These are phyloP conservation scores for Rhizoclosmatium globosum DNA, from an alignment of 192 early-diverging fungal genomes.

Conservation along the genomic window DNA sequence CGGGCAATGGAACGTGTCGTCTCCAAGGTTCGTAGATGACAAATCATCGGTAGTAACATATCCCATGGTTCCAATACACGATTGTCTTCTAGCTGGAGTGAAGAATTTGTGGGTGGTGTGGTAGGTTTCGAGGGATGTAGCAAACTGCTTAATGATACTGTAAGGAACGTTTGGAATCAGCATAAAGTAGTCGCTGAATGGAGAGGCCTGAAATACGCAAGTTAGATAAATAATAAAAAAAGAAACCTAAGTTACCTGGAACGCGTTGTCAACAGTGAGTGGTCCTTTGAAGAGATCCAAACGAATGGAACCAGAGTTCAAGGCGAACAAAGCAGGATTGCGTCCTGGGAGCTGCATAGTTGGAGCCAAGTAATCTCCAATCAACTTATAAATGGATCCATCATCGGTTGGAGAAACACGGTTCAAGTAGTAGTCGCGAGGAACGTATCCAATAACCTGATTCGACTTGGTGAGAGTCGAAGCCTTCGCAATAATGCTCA, in stretches of 20 bases:
- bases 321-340: slow-evolving; percentile 50
- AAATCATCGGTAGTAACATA: slow-evolving; percentile 61
- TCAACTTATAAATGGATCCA: slow-evolving; percentile 37
- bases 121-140: slow-evolving; percentile 44
- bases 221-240: too few species aligned
- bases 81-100: neutral
- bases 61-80: slow-evolving; percentile 50
- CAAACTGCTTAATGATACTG: slow-evolving; percentile 45
- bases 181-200: slow-evolving; percentile 53
- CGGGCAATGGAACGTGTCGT: slow-evolving; percentile 56
- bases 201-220: too few species aligned
- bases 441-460: slow-evolving; percentile 51
- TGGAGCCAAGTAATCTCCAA: slow-evolving; percentile 38
- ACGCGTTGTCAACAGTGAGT: slow-evolving; percentile 58
- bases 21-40: slow-evolving; percentile 49
- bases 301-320: slow-evolving; percentile 57
- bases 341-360: slow-evolving; percentile 38
- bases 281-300: slow-evolving; percentile 59
- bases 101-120: neutral
- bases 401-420: slow-evolving; percentile 47
- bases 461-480: slow-evolving; percentile 47
- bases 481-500: slow-evolving; percentile 44
- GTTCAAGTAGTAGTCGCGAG: slow-evolving; percentile 60
- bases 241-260: too few species aligned
- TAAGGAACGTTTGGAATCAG: slow-evolving; percentile 46